Evolutionary conservation across 1,139 yeast species (phyloP).

Genomic region (Sugiyamaella pinicola): DNA sequence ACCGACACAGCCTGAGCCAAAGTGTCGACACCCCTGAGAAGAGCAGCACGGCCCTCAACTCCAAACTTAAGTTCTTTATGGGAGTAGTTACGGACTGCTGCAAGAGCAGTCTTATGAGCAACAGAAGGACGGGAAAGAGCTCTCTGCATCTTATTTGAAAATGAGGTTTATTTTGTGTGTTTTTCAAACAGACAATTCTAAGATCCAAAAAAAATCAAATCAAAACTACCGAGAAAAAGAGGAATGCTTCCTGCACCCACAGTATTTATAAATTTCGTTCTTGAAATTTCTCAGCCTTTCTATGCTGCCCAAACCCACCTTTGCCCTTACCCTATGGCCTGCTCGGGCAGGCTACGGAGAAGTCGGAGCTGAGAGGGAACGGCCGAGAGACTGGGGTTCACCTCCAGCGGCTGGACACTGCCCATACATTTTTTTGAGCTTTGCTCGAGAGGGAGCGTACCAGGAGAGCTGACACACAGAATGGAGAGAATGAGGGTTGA

Average conservation of each 20-base stretch:
- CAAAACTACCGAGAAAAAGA: no score
- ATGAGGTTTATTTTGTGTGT: not conserved
- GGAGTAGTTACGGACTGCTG: conserved; percentile 48
- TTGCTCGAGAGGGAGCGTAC: no score
- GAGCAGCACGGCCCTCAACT: conserved; percentile 97
- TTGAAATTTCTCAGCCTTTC: conserved; percentile 16
- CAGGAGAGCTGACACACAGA: no score
- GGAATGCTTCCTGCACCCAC: no score
- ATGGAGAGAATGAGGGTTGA: not conserved
- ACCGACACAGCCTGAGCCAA: conserved; percentile 97
- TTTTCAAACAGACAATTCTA: not conserved
- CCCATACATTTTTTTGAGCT: no score
- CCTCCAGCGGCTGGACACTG: no score
- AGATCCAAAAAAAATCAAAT: not conserved
- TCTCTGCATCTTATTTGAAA: conserved; percentile 33
- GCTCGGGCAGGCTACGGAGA: not conserved
- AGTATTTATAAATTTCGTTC: conserved; percentile 16
- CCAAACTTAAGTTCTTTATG: conserved; percentile 98
- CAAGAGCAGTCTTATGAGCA: conserved; percentile 28
- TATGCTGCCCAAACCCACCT: conserved; percentile 7
- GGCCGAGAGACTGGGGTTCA: not conserved
- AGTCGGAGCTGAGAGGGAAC: not conserved
- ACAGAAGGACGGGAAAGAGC: conserved; percentile 34
- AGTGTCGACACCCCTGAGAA: conserved; percentile 92
- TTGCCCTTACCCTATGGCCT: not conserved